Percentiles rank a stretch among this genome's conserved stretches.
Evolutionary conservation across 2,329 filamentous ascomycete genomes (phyloP).

Genomic region (Hymenoscyphus fructigenus): DNA sequence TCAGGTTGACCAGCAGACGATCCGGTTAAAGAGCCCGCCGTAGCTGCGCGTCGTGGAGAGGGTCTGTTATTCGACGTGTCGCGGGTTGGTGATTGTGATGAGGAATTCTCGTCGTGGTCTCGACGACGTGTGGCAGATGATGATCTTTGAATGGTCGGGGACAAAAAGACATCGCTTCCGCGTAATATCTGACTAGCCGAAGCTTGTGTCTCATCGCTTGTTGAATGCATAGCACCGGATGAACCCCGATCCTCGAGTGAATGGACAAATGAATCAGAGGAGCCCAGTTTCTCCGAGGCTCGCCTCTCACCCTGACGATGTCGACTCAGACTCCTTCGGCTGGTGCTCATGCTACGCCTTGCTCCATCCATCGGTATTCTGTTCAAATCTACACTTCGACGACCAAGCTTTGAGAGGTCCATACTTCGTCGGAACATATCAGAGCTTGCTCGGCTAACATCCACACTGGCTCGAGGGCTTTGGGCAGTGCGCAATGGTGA

Average conservation of each 20-base stretch:
- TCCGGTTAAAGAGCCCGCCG: constrained; percentile 28
- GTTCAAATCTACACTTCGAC: constrained; percentile 54
- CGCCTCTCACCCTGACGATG: constrained; percentile 50
- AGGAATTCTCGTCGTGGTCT: constrained; percentile 16
- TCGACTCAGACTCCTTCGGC: constrained; percentile 51
- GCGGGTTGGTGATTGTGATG: constrained; percentile 27
- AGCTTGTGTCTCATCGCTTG: constrained; percentile 68
- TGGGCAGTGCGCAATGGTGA: constrained; percentile 44
- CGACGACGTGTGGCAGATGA: constrained; percentile 28
- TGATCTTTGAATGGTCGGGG: constrained; percentile 64
- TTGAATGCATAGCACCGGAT: constrained; percentile 68
- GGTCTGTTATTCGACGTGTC: constrained; percentile 17
- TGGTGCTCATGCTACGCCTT: constrained; percentile 63
- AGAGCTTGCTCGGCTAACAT: constrained; percentile 52
- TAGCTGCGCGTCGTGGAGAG: constrained; percentile 20
- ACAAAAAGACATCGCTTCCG: constrained; percentile 84
- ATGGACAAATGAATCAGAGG: constrained; percentile 73
- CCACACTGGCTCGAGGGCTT: constrained; percentile 56
- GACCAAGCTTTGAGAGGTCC: constrained; percentile 41
- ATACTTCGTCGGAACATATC: constrained; percentile 54
- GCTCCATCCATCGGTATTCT: constrained; percentile 45
- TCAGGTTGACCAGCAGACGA: constrained; percentile 27
- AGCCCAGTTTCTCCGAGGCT: constrained; percentile 56
- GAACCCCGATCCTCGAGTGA: constrained; percentile 73
- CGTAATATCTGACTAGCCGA: constrained; percentile 90